Evolutionary conservation across 176 grass and related monocot genomes (phyloP).

Genomic region (Tuctoria greenei): DNA sequence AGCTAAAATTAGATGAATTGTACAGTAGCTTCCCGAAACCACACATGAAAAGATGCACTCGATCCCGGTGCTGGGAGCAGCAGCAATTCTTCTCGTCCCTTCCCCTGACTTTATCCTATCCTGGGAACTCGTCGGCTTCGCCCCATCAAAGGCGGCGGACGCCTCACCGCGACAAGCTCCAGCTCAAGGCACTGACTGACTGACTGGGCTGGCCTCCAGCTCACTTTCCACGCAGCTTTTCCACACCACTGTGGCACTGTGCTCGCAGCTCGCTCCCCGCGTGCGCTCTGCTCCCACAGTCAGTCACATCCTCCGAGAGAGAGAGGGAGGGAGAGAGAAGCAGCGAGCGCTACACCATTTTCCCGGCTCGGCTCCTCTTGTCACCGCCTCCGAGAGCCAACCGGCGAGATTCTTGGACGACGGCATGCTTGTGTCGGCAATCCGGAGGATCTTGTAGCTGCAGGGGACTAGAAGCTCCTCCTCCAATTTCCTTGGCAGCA

Average conservation of each 20-base stretch:
- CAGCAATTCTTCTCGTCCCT: background rate
- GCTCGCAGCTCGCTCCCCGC: constrained; percentile 25
- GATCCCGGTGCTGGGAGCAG: too few species aligned
- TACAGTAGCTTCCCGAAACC: too few species aligned
- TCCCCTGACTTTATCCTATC: background rate
- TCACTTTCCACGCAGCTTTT: constrained; percentile 16
- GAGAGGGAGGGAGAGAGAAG: background rate
- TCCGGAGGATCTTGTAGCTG: constrained; percentile 76
- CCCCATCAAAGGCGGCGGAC: constrained; percentile 40
- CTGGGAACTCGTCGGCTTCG: constrained; percentile 31
- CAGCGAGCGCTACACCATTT: constrained; percentile 10
- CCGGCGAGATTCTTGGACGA: constrained; percentile 36
- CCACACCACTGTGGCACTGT: background rate
- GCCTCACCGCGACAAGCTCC: background rate
- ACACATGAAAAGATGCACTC: too few species aligned
- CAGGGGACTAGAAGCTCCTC: too few species aligned
- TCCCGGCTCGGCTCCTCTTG: background rate
- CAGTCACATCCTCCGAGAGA: too few species aligned
- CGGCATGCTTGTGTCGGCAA: constrained; percentile 70
- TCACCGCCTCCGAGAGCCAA: constrained; percentile 26
- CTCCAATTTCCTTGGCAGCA: constrained; percentile 42
- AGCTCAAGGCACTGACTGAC: background rate
- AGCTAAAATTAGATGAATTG: background rate
- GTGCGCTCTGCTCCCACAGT: constrained; percentile 23
- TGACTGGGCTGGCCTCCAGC: constrained; percentile 17